These are phyloP conservation scores for Phlebopus sp. DNA, from an alignment of 1,284 basidiomycete species.

Conservation along the genomic window DNA sequence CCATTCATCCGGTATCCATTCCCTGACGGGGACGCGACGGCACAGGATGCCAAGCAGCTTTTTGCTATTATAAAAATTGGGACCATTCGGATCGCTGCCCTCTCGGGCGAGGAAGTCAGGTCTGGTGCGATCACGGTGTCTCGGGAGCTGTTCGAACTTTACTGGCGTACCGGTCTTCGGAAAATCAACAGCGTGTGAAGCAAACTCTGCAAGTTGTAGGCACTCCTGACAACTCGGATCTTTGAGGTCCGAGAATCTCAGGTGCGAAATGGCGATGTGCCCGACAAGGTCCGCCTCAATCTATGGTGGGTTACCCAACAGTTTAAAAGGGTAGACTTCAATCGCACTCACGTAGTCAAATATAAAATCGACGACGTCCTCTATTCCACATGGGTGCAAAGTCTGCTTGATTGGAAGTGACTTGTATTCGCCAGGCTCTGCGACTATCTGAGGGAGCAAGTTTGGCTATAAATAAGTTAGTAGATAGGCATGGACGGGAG, in stretches of 20 bases:
- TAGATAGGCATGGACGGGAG: constrained; percentile 7
- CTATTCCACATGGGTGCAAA: constrained; percentile 35
- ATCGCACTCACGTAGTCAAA: constrained; percentile 41
- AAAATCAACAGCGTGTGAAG: constrained; percentile 72
- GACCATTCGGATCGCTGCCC: constrained; percentile 23
- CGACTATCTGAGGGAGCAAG: constrained; percentile 22
- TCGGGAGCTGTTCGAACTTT: constrained; percentile 45
- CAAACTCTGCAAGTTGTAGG: constrained; percentile 58
- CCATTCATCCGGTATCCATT: constrained; percentile 29
- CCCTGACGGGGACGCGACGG: constrained; percentile 35
- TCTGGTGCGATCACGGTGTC: constrained; percentile 26
- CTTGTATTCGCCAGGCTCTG: constrained; percentile 37
- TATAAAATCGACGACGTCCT: constrained; percentile 51
- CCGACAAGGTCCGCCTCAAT: constrained; percentile 63
- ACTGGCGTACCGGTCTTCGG: constrained; percentile 64
- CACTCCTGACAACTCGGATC: constrained; percentile 49
- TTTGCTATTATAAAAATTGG: constrained; percentile 34
- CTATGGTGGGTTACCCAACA: constrained; percentile 23
- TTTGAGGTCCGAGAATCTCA: constrained; percentile 49
- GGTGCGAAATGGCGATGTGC: constrained; percentile 56
- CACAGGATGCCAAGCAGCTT: constrained; percentile 40
- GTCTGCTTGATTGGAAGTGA: constrained; percentile 36
- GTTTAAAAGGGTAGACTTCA: neutral
- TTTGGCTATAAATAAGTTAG: constrained; percentile 22
- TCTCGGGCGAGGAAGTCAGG: constrained; percentile 46